Evolutionary conservation across 1,284 basidiomycete genomes (phyloP).

Genomic region (Fistulina hepatica): DNA sequence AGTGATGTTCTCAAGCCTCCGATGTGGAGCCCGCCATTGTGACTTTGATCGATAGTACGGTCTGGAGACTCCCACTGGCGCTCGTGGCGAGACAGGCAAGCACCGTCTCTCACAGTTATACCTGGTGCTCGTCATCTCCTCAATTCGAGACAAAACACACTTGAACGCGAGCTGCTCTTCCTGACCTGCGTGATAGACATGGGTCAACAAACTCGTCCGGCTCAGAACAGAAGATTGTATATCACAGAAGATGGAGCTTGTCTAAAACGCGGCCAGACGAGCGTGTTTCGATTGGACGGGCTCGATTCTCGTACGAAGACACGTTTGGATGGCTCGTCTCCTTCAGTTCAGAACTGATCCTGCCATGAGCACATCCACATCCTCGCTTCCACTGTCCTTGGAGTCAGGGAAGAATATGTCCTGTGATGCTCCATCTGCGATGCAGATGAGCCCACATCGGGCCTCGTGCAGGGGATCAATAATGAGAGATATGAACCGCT

Average conservation of each 20-base stretch:
- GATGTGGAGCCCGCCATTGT: no score
- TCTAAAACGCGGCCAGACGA: slow-evolving; percentile 33
- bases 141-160: slow-evolving; percentile 53
- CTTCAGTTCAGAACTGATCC: slow-evolving; percentile 48
- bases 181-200: slow-evolving; percentile 28
- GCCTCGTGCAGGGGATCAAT: slow-evolving; percentile 57
- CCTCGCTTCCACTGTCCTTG: slow-evolving; percentile 17
- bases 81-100: slow-evolving; percentile 31
- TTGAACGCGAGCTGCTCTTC: slow-evolving; percentile 64
- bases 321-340: slow-evolving; percentile 53
- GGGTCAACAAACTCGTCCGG: neutral
- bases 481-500: slow-evolving; percentile 61
- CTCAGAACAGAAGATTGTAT: slow-evolving; percentile 6
- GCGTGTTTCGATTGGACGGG: slow-evolving; percentile 14
- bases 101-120: slow-evolving; percentile 37
- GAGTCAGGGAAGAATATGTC: slow-evolving; percentile 54
- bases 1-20: no score
- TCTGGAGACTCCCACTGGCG: no score
- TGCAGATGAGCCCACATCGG: slow-evolving; percentile 31
- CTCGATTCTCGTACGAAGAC: slow-evolving; percentile 38
- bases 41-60: no score
- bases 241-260: slow-evolving; percentile 54
- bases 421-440: slow-evolving; percentile 39
- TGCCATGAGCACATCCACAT: slow-evolving; percentile 43
- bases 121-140: slow-evolving; percentile 51